Conservation (phyloP, 179 eudicot genomes). For the Heliamphora pulchella region DNA sequence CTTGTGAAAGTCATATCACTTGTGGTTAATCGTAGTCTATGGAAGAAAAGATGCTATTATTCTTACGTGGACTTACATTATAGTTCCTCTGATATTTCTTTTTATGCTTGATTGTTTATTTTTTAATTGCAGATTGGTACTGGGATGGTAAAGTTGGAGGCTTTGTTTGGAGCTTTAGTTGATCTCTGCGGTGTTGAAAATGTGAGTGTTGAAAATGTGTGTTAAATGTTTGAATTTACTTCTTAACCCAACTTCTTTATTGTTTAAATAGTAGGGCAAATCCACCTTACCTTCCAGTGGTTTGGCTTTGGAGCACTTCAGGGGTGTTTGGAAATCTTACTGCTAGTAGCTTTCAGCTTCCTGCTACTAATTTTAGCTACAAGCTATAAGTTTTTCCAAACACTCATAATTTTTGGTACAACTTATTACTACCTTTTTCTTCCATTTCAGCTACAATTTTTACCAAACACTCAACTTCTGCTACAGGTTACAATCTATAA, state of each 20-base stretch:
- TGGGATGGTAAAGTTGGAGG: constrained; percentile 39
- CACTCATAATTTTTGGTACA: too few relatives aligned
- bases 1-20: neutral
- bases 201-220: constrained; percentile 39
- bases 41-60: neutral
- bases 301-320: too few relatives aligned
- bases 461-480: too few relatives aligned
- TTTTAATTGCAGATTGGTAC: constrained; percentile 49
- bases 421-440: too few relatives aligned
- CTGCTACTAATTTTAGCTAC: too few relatives aligned
- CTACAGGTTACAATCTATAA: too few relatives aligned
- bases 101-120: constrained; percentile 12
- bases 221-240: neutral
- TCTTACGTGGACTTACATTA: neutral
- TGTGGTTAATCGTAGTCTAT: neutral
- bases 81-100: constrained; percentile 12
- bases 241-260: neutral
- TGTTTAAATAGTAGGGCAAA: neutral
- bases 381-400: too few relatives aligned
- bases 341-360: too few relatives aligned
- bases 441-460: too few relatives aligned
- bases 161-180: constrained; percentile 46
- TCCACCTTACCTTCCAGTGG: neutral
- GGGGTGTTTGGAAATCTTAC: too few relatives aligned
- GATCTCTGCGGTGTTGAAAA: constrained; percentile 57